Percentiles rank a stretch among this genome's conserved stretches.
phyloP scores from a whole-genome alignment of 2,329 filamentous ascomycete species.

The Sporothrix brunneoviolacea region DNA sequence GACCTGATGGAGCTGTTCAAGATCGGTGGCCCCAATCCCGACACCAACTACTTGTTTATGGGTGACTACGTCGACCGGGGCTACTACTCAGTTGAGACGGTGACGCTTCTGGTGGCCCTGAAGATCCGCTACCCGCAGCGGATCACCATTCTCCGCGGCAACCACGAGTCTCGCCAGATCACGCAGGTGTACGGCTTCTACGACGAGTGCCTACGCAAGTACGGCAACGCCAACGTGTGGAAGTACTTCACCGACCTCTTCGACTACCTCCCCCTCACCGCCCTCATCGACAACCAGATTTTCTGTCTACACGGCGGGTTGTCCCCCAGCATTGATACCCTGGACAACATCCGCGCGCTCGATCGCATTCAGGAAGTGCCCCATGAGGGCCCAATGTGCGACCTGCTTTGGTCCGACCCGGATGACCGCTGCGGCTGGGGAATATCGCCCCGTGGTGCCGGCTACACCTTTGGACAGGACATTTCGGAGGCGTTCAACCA shows the following conservation, averaged over 20 bases:
- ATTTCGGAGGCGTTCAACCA: slow-evolving; percentile 99
- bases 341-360: slow-evolving; percentile 90
- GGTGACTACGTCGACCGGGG: slow-evolving; percentile 99
- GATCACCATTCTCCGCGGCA: slow-evolving; percentile 97
- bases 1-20: slow-evolving; percentile 99
- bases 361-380: slow-evolving; percentile 98
- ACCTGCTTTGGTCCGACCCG: slow-evolving; percentile 95
- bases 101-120: slow-evolving; percentile 89
- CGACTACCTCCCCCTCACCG: slow-evolving; percentile 94
- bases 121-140: slow-evolving; percentile 97
- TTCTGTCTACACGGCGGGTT: slow-evolving; percentile 97
- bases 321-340: slow-evolving; percentile 89
- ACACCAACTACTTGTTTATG: slow-evolving; percentile 99
- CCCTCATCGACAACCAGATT: slow-evolving; percentile 97
- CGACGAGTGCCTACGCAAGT: slow-evolving; percentile 97
- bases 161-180: slow-evolving; percentile 98
- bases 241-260: slow-evolving; percentile 99
- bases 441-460: slow-evolving; percentile 87
- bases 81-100: slow-evolving; percentile 98
- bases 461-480: slow-evolving; percentile 93
- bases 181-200: slow-evolving; percentile 99
- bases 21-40: slow-evolving; percentile 94
- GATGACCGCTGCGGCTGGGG: slow-evolving; percentile 96
- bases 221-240: slow-evolving; percentile 98
- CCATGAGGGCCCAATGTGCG: slow-evolving; percentile 97